Evolutionary conservation across 371 early-diverging fungal species (phyloP).

Genomic region (Mucor mucedo): DNA sequence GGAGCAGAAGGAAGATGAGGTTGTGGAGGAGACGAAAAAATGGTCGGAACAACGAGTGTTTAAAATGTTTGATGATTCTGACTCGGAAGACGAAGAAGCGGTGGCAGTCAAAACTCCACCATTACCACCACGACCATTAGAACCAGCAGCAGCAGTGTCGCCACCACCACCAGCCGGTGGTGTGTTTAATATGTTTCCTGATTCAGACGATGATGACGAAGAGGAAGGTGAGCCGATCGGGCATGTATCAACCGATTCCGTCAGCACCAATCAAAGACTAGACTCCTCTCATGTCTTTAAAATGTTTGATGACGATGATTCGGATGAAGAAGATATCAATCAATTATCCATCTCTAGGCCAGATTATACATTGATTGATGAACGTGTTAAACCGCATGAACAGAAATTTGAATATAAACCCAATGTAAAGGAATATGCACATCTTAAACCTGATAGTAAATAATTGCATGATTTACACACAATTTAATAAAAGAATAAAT

Average conservation of each 20-base stretch:
- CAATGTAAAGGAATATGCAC: neutral
- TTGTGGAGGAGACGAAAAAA: neutral
- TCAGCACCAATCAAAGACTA: neutral
- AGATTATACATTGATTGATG: neutral
- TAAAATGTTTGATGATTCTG: conserved; percentile 13
- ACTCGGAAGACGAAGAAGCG: conserved; percentile 13
- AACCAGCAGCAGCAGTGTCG: neutral
- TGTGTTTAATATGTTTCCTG: conserved; percentile 17
- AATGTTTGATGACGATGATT: conserved; percentile 27
- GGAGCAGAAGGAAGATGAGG: neutral
- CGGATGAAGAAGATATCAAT: conserved; percentile 8
- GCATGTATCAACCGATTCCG: neutral
- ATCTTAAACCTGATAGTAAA: conserved; percentile 9
- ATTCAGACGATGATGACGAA: conserved; percentile 13
- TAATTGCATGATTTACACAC: conserved; percentile 3
- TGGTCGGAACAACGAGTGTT: neutral
- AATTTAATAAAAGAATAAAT: neutral
- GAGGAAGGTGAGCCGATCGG: neutral
- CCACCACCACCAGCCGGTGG: neutral
- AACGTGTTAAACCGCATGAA: conserved; percentile 16
- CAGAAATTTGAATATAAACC: neutral
- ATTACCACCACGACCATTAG: no score
- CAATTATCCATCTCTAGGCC: neutral
- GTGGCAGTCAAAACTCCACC: no score
- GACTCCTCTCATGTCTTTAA: conserved; percentile 6